phyloP scores from a whole-genome alignment of 2,329 filamentous ascomycete genomes.

The Tolypocladium nubicola region DNA sequence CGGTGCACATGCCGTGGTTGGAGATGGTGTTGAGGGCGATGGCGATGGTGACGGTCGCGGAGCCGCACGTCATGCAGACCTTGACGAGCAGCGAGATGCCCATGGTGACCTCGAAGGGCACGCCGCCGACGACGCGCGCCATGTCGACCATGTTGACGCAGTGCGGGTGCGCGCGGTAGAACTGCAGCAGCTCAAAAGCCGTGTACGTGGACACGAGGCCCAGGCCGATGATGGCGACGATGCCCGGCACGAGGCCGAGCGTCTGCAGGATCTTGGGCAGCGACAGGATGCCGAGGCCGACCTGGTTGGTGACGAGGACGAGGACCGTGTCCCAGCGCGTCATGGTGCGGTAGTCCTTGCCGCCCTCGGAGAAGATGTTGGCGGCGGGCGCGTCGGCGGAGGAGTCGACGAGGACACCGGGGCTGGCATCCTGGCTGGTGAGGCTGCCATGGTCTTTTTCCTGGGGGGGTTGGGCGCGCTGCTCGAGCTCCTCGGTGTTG shows the following conservation, averaged over 20 bases:
- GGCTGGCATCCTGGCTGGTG: too few relatives aligned
- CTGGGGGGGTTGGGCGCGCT: not conserved
- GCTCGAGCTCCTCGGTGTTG: too few relatives aligned
- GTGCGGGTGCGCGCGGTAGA: conserved; percentile 57
- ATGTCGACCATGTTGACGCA: conserved; percentile 63
- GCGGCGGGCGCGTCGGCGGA: conserved; percentile 2
- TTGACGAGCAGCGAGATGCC: conserved; percentile 59
- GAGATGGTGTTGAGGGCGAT: conserved; percentile 61
- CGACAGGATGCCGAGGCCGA: conserved; percentile 44
- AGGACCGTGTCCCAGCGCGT: conserved; percentile 21
- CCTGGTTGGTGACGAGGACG: conserved; percentile 22
- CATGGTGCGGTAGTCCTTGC: conserved; percentile 22
- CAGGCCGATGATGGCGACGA: conserved; percentile 56
- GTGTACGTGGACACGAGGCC: conserved; percentile 55
- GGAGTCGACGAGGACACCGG: too few relatives aligned
- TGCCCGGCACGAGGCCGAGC: conserved; percentile 55
- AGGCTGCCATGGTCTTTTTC: not conserved
- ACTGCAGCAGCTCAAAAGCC: conserved; percentile 45
- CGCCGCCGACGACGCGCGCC: conserved; percentile 39
- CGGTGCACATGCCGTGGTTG: conserved; percentile 50
- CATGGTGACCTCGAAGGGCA: conserved; percentile 13
- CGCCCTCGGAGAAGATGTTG: conserved; percentile 18
- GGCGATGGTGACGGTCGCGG: conserved; percentile 55
- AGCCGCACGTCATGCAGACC: conserved; percentile 60
- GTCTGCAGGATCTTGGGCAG: conserved; percentile 62